Percentiles rank a stretch among this genome's conserved stretches.
Evolutionary conservation across 768 basidiomycete species (phyloP).

Genomic region (Auricularia cornea): DNA sequence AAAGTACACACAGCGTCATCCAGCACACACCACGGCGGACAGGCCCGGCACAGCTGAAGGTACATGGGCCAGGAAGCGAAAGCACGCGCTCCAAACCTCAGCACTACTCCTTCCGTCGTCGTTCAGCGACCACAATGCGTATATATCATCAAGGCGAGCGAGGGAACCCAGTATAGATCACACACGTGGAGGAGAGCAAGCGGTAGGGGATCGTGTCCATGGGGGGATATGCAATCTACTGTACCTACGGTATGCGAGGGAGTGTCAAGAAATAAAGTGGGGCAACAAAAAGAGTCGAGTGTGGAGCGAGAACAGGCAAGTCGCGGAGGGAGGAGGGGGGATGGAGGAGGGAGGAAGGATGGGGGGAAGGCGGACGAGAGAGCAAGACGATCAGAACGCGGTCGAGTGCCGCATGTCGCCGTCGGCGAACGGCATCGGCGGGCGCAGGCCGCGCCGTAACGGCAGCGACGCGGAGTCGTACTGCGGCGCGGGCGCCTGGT

Average conservation of each 20-base stretch:
- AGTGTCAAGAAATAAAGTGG: background rate
- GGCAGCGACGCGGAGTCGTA: background rate
- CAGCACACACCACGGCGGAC: too few relatives aligned
- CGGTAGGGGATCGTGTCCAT: too few relatives aligned
- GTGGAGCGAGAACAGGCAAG: background rate
- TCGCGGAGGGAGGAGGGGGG: background rate
- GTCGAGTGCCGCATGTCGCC: background rate
- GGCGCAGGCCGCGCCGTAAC: background rate
- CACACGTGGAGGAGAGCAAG: too few relatives aligned
- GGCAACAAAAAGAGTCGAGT: background rate
- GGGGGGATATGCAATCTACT: background rate
- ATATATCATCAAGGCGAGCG: too few relatives aligned
- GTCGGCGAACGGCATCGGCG: background rate
- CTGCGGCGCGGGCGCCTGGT: background rate
- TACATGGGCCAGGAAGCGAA: too few relatives aligned
- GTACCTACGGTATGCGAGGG: background rate
- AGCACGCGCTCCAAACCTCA: too few relatives aligned
- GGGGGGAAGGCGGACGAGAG: background rate
- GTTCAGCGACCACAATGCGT: too few relatives aligned
- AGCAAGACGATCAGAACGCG: background rate
- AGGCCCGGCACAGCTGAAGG: too few relatives aligned
- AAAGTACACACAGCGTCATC: too few relatives aligned
- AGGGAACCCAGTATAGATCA: too few relatives aligned
- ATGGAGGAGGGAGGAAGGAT: background rate
- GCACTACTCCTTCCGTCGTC: too few relatives aligned